Base-by-base conservation (phyloP, 73 alveolate species). In the Strombidium stylifer region DNA sequence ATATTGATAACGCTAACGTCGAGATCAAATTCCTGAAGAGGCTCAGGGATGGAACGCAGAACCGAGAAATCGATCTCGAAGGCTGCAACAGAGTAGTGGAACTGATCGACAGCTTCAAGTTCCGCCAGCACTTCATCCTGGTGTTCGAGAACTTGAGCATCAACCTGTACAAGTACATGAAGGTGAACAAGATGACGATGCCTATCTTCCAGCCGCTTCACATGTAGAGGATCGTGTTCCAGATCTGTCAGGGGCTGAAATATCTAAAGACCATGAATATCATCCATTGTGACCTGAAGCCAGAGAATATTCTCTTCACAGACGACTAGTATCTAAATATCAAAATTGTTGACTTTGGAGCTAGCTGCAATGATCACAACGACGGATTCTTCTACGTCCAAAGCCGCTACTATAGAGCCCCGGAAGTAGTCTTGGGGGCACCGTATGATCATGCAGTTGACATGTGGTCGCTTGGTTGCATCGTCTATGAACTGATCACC, bases 401-500 rank as follows among this genome's bases (percentile, higher is more conserved):
- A 26, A 10, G 53, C 49, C 37, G 84, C 35, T 56, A 36, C 26
- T 69, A 69, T 34, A 5, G 84, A 10, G 48, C 84, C 19, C 84
- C 84, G 18, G 84, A 69, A 26, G 66, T 69, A 3, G 40, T 69
- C 26, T 24, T 69, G 27, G 75, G 84, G 30, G 15, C 40, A 25
- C 49, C 74, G 4, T 73, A 73, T 47, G 51, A 25, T 16, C n/a
- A 1, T 14, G 73, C 44, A 15, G 53, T 73, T 27, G 87, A 73
- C 39, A 65, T 65, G 48, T 73, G 87, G 87, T 41, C 73, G 35
- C 54, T 82, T 46, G 96, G 96, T 4, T 86, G 96, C 50, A 82
- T 86, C 18, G 23, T 86, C 39, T 86, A 75, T 28, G 96, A 86
- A 47, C 35, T 86, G 0, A 62, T 72, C 11, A 58, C 66, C 15